These are phyloP conservation scores for Termitomyces sp. DNA, from an alignment of 768 basidiomycete species.

Conservation along the genomic window DNA sequence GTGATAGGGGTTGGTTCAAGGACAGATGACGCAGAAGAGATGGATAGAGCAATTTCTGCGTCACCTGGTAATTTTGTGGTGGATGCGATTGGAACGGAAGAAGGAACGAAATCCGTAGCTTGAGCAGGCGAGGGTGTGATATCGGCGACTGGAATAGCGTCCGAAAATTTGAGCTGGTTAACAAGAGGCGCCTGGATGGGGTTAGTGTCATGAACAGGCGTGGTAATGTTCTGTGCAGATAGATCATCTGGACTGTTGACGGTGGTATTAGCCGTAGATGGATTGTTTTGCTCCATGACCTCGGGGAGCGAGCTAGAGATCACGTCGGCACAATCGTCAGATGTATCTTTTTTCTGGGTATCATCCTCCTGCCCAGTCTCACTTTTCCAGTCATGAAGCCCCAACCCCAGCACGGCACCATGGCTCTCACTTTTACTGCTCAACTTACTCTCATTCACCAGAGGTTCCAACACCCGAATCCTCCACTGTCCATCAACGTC, in stretches of 20 bases:
- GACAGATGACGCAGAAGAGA: neutral
- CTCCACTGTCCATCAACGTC: conserved; percentile 36
- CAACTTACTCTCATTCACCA: neutral
- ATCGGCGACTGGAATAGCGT: neutral
- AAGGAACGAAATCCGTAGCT: neutral
- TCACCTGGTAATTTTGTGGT: neutral
- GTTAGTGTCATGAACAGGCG: neutral
- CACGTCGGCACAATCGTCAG: neutral
- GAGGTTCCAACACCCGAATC: neutral
- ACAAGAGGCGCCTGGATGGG: neutral
- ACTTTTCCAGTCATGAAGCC: neutral
- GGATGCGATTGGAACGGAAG: neutral
- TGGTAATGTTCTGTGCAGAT: neutral
- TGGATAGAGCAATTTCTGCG: neutral
- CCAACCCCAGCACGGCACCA: neutral
- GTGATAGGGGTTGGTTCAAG: neutral
- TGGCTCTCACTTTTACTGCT: neutral
- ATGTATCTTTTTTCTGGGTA: neutral
- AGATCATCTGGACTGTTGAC: neutral
- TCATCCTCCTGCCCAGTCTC: neutral
- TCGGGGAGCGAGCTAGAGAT: neutral
- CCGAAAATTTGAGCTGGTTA: neutral
- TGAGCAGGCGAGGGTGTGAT: neutral
- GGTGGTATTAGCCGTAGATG: neutral
- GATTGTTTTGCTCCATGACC: neutral